phyloP scores from a whole-genome alignment of 2,329 filamentous ascomycete genomes.

The Penicillium olsonii region DNA sequence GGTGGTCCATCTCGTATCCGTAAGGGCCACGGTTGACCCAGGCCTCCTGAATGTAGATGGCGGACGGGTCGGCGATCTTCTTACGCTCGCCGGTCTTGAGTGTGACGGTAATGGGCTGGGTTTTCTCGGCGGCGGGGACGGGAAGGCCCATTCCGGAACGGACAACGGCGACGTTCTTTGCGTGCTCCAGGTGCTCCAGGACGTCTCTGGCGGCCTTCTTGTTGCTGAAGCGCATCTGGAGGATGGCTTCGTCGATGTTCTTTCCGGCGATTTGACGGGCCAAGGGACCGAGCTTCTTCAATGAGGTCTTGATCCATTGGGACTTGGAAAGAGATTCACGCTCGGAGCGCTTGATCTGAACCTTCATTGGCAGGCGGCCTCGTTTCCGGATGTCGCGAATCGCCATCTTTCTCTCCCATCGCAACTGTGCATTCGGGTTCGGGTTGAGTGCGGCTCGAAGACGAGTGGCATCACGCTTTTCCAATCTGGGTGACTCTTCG shows the following conservation, averaged over 20 bases:
- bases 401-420: constrained; percentile 83
- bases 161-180: constrained; percentile 77
- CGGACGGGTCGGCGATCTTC: constrained; percentile 70
- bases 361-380: constrained; percentile 65
- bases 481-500: constrained; percentile 19
- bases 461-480: constrained; percentile 50
- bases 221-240: constrained; percentile 93
- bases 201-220: constrained; percentile 89
- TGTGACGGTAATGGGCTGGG: constrained; percentile 61
- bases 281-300: constrained; percentile 88
- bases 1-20: constrained; percentile 64
- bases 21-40: constrained; percentile 82
- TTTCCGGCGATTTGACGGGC: constrained; percentile 90
- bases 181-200: constrained; percentile 74
- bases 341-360: constrained; percentile 69
- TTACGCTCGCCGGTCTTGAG: constrained; percentile 75
- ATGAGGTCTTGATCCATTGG: constrained; percentile 74
- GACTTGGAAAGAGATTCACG: constrained; percentile 63
- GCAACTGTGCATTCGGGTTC: constrained; percentile 66
- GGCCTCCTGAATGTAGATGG: constrained; percentile 86
- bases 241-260: constrained; percentile 87
- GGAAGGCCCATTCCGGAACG: constrained; percentile 80
- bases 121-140: constrained; percentile 20
- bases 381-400: constrained; percentile 71
- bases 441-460: constrained; percentile 72